Conservation (phyloP, 441 rosid genomes). For the Jatropha multifida region DNA sequence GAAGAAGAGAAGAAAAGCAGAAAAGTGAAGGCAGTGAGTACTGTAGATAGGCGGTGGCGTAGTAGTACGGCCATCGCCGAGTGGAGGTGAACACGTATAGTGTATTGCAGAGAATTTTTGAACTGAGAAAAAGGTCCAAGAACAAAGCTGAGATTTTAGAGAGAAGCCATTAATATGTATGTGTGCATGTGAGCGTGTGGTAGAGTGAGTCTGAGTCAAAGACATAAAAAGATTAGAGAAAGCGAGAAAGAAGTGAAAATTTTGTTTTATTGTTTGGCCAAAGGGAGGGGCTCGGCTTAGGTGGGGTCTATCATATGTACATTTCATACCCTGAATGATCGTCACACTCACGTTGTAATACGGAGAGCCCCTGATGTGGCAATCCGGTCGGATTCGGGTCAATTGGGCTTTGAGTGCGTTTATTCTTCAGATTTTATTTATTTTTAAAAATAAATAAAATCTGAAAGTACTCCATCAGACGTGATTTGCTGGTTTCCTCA, state of each 20-base stretch:
- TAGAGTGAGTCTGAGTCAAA: conserved; percentile 37
- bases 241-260: conserved; percentile 13
- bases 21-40: conserved; percentile 45
- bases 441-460: too few relatives aligned
- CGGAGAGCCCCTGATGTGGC: not conserved
- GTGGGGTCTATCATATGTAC: conserved; percentile 19
- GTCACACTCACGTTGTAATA: conserved; percentile 4
- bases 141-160: conserved; percentile 8
- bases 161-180: not conserved
- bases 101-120: not conserved
- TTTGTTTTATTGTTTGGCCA: conserved; percentile 34
- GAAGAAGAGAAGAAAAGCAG: conserved; percentile 48
- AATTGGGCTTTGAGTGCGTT: not conserved
- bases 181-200: conserved; percentile 14
- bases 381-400: not conserved
- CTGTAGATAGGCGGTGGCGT: conserved; percentile 36
- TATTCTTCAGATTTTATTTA: too few relatives aligned
- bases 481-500: too few relatives aligned
- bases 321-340: conserved; percentile 26
- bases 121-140: conserved; percentile 1
- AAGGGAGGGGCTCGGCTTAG: not conserved
- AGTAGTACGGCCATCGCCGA: conserved; percentile 47
- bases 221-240: conserved; percentile 24
- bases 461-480: too few relatives aligned
- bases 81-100: conserved; percentile 2